phyloP scores from a whole-genome alignment of 192 early-diverging fungal species.

The Rhizoclosmatium globosum region DNA sequence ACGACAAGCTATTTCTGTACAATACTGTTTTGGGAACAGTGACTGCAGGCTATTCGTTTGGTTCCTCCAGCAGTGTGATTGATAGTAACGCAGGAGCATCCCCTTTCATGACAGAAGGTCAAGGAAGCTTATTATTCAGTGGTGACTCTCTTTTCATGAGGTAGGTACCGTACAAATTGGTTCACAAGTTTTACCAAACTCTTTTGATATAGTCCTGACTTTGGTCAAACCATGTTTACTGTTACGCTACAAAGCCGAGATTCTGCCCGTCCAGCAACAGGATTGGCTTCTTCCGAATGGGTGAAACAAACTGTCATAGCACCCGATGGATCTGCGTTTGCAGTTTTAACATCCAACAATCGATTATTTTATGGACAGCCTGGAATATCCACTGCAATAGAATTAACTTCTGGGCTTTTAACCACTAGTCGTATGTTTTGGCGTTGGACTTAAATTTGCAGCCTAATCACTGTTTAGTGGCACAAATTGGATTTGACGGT shows the following conservation, averaged over 20 bases:
- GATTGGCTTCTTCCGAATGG: conserved; percentile 14
- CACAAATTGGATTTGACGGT: conserved; percentile 16
- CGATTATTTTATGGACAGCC: conserved; percentile 3
- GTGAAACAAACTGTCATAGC: conserved; percentile 16
- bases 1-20: conserved; percentile 8
- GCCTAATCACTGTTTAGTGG: background rate
- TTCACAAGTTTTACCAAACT: background rate
- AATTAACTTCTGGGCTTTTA: conserved; percentile 21
- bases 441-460: background rate
- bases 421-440: background rate
- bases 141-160: conserved; percentile 30
- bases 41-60: conserved; percentile 5
- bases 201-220: conserved; percentile 10
- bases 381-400: conserved; percentile 9
- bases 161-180: background rate
- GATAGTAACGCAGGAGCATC: conserved; percentile 17
- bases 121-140: conserved; percentile 10
- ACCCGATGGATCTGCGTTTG: conserved; percentile 6
- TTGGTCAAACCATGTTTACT: conserved; percentile 25
- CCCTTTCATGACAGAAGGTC: conserved; percentile 5
- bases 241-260: conserved; percentile 23
- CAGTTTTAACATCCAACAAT: conserved; percentile 19
- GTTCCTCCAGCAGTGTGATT: background rate
- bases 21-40: background rate
- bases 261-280: conserved; percentile 4